Evolutionary conservation across 1,139 yeast species (phyloP).

Genomic region (Scheffersomyces stambukii): DNA sequence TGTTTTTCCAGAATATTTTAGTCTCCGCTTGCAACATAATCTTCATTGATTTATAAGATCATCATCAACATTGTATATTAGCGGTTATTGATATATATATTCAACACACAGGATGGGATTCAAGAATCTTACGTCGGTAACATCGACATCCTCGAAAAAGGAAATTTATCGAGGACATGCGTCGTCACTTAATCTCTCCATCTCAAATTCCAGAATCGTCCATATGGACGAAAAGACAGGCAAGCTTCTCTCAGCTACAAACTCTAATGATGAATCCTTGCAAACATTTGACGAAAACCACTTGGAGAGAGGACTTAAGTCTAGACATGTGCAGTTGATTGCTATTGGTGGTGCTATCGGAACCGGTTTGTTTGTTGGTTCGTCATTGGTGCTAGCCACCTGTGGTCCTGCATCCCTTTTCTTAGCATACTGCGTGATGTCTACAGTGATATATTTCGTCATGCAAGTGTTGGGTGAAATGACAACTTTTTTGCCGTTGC

Average conservation of each 20-base stretch:
- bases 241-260: conserved; percentile 19
- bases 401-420: conserved; percentile 53
- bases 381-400: conserved; percentile 40
- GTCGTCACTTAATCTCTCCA: conserved; percentile 26
- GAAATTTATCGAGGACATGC: conserved; percentile 6
- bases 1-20: too few species aligned
- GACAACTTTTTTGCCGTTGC: conserved; percentile 54
- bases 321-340: conserved; percentile 35
- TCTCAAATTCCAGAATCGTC: conserved; percentile 29
- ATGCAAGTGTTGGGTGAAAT: conserved; percentile 61
- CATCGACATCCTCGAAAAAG: conserved; percentile 2
- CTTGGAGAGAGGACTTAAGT: conserved; percentile 34
- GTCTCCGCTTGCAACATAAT: too few species aligned
- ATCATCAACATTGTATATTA: too few species aligned
- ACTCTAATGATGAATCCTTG: conserved; percentile 14
- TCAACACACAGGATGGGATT: conserved; percentile 7
- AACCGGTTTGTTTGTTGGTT: conserved; percentile 43
- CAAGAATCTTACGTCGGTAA: conserved; percentile 3
- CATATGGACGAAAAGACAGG: conserved; percentile 27
- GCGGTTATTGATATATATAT: too few species aligned
- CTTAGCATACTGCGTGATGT: conserved; percentile 45
- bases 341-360: conserved; percentile 41
- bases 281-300: conserved; percentile 15
- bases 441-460: conserved; percentile 49
- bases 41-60: too few species aligned